Conservation (phyloP, 2,329 filamentous ascomycete genomes). For the Pyrenochaeta sp. region DNA sequence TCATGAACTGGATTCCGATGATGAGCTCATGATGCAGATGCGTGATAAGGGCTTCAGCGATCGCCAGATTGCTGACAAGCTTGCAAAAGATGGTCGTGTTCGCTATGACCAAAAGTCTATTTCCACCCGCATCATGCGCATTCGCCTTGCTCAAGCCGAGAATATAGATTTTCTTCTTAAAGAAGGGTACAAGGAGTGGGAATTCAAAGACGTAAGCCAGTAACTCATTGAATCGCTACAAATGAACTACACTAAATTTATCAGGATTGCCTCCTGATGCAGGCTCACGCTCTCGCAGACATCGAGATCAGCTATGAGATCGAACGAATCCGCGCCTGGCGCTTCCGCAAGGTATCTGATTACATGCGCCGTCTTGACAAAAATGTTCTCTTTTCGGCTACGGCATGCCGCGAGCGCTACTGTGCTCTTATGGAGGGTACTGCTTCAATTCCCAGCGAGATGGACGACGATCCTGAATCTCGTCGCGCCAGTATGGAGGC, state of each 20-base stretch:
- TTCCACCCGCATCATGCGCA: constrained; percentile 56
- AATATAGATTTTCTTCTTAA: constrained; percentile 57
- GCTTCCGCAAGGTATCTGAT: constrained; percentile 56
- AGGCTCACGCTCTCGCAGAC: constrained; percentile 53
- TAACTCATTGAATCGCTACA: not conserved
- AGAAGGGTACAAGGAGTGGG: constrained; percentile 60
- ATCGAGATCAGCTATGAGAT: constrained; percentile 53
- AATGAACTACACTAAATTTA: too few relatives aligned
- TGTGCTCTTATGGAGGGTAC: constrained; percentile 52
- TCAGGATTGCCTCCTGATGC: constrained; percentile 57
- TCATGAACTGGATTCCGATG: constrained; percentile 57
- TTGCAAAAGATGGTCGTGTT: constrained; percentile 53
- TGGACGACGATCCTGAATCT: constrained; percentile 51
- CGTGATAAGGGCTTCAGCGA: constrained; percentile 55
- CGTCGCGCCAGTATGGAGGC: constrained; percentile 43
- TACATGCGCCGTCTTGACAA: constrained; percentile 52
- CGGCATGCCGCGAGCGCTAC: constrained; percentile 57
- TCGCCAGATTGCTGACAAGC: constrained; percentile 53
- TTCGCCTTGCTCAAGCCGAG: constrained; percentile 53
- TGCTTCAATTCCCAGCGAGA: constrained; percentile 55
- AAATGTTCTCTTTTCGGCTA: constrained; percentile 55
- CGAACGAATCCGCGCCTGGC: constrained; percentile 52
- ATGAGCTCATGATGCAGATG: constrained; percentile 56
- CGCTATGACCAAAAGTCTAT: constrained; percentile 59
- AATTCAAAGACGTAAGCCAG: constrained; percentile 56